Conservation (phyloP, 768 basidiomycete species). For the Inosperma sp. region DNA sequence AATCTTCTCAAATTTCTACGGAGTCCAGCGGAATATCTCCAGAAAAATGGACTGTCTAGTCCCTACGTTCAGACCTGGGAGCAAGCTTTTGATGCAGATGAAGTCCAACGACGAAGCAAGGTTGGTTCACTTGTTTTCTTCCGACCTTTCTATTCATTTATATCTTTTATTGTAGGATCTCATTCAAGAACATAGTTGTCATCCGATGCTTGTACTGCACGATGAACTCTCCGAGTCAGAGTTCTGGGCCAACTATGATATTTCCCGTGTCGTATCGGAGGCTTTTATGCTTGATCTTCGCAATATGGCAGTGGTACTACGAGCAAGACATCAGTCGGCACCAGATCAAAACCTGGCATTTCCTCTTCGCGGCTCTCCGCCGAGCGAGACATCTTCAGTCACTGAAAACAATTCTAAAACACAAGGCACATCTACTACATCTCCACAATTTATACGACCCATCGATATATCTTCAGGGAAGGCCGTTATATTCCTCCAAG, state of each 20-base stretch:
- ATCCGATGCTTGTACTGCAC: constrained; percentile 66
- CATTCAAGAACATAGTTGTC: constrained; percentile 66
- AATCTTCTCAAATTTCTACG: constrained; percentile 80
- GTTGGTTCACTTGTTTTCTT: constrained; percentile 35
- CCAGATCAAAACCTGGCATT: neutral
- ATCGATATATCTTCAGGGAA: constrained; percentile 37
- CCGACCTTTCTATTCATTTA: neutral
- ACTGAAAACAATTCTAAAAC: neutral
- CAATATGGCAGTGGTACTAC: constrained; percentile 50
- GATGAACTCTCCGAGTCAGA: constrained; percentile 64
- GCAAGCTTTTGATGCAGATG: constrained; percentile 59
- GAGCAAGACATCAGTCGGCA: constrained; percentile 24
- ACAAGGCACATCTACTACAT: neutral
- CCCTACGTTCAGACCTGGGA: constrained; percentile 73
- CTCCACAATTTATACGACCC: constrained; percentile 28
- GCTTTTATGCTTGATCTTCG: constrained; percentile 63
- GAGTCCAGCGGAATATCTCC: constrained; percentile 60
- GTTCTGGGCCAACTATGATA: constrained; percentile 64
- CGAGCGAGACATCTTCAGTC: constrained; percentile 1
- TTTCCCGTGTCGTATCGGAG: constrained; percentile 61
- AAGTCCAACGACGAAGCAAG: constrained; percentile 69
- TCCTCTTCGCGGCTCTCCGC: neutral
- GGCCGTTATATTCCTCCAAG: constrained; percentile 57
- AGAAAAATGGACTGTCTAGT: constrained; percentile 43
- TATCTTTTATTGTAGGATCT: constrained; percentile 44